Evolutionary conservation across 1,139 yeast species (phyloP), one percentile per base, ranked within the genome.

Genomic region (Hyphopichia burtonii): DNA sequence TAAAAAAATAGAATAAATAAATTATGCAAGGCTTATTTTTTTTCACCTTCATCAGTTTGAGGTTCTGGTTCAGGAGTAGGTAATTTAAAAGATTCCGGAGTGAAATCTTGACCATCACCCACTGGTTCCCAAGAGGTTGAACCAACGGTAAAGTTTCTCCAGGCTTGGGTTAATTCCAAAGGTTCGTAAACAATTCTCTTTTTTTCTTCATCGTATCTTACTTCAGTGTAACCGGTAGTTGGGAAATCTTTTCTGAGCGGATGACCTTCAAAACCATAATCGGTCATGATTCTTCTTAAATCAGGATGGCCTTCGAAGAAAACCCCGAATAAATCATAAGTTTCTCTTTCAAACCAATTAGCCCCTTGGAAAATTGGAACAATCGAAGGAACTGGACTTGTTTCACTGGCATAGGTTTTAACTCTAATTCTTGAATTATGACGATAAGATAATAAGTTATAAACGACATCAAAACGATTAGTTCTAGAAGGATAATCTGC

Each of bases 181-280:
- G 96, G 96, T 68, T 87, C 96, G 61, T 88, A 88, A 28, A 88
- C 88, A 44, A 88, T 83, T 61, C 96, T 80, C 75, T 87, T 83
- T 78, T 88, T 88, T 66, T 88, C 96, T 63, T 87, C 91, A 63
- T 88, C 96, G 65, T 87, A 88, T 62, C 93, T 79, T 37, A 88
- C 89, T 69, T 88, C 96, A 40, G 94, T 86, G 68, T 86, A 88
- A 47, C 96, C 96, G 38, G 95, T 86, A 38, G 93, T 82, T 54
- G 96, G 96, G 86, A 88, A 88, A 66, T 88, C 96, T 66, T 88
- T 88, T 66, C 96, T 81, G 62, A 88, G 76, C 14, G 96, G 96
- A 61, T 88, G 94, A 42, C 96, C 96, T 65, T 86, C 95, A 56
- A 88, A 88, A 30, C 96, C 96, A 65, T 88, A 88, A 68, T 88